Evolutionary conservation across 805 yeast genomes (phyloP), one percentile per base, ranked within the genome.

Genomic region (Nakazawaea peltata): DNA sequence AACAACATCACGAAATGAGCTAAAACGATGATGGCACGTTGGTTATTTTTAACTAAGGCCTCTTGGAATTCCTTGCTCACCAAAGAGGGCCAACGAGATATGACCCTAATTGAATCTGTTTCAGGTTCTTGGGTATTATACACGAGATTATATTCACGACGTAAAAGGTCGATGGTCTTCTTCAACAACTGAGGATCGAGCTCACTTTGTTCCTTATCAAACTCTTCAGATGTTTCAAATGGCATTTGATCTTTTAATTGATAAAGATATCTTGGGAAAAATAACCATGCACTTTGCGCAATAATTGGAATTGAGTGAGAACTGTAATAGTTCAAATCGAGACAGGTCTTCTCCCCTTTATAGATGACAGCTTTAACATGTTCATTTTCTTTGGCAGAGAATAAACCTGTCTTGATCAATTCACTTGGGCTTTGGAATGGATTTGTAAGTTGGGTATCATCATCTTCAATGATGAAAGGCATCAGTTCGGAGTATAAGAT

Each of bases 1-100:
- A 33, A 14, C 19, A 33, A 19, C 36, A 33, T 26, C 10, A 33
- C 16, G 28, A 14, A 33, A 33, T 33, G 36, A 6, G 36, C 36
- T 10, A 19, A 12, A 2, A 33, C 15, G 16, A 33, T 27, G 15
- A 33, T n/a, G 12, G 22, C n/a, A 8, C 36, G 10, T 4, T n/a
- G 36, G 16, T 33, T 26, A n/a, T 28, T 17, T 11, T 7, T 10
- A 6, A 13, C 19, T 11, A 33, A 10, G 9, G 21, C 19, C 6
- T 14, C 15, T 14, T 14, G 10, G 19, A 33, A 33, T 4, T 18
- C 13, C 8, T 14, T 15, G 4, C 26, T 13, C 4, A 33, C 32
- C 18, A 19, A 19, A 7, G 26, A 26, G 13, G 36, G 36, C 36
- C 36, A 33, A 10, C 36, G 26, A 9, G 19, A 19, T 5, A 33